Conservation (phyloP, 1,284 basidiomycete genomes). For the Leccinum huronense region DNA sequence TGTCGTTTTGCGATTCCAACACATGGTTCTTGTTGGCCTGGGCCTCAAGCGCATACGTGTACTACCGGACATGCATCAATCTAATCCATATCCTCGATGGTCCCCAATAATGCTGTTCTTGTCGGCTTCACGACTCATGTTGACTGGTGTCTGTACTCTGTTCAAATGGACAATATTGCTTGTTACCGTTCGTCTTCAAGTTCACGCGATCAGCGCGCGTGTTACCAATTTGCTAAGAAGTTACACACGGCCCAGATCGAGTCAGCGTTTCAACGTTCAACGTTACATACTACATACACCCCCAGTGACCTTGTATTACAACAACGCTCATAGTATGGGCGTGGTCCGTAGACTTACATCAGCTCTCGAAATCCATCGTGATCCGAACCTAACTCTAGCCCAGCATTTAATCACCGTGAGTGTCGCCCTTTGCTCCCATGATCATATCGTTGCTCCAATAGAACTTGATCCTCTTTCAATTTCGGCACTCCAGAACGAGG, state of each 20-base stretch:
- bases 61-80: conserved; percentile 35
- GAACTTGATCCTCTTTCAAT: conserved; percentile 16
- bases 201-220: not conserved
- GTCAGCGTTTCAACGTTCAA: not conserved
- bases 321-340: conserved; percentile 20
- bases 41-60: conserved; percentile 32
- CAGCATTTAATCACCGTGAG: conserved; percentile 57
- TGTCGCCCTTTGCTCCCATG: conserved; percentile 26
- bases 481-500: conserved; percentile 52
- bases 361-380: conserved; percentile 50
- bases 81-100: conserved; percentile 29
- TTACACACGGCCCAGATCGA: not conserved
- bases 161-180: not conserved
- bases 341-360: conserved; percentile 25
- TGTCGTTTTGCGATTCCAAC: conserved; percentile 33
- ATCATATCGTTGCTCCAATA: not conserved
- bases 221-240: not conserved
- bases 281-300: not conserved
- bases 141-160: not conserved
- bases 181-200: not conserved
- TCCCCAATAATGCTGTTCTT: conserved; percentile 8
- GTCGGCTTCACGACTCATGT: conserved; percentile 12
- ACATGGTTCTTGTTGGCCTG: conserved; percentile 26
- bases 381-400: conserved; percentile 46
- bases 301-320: conserved; percentile 1